Evolutionary conservation across 441 rosid genomes (phyloP).

Genomic region (Euphorbia corollata): DNA sequence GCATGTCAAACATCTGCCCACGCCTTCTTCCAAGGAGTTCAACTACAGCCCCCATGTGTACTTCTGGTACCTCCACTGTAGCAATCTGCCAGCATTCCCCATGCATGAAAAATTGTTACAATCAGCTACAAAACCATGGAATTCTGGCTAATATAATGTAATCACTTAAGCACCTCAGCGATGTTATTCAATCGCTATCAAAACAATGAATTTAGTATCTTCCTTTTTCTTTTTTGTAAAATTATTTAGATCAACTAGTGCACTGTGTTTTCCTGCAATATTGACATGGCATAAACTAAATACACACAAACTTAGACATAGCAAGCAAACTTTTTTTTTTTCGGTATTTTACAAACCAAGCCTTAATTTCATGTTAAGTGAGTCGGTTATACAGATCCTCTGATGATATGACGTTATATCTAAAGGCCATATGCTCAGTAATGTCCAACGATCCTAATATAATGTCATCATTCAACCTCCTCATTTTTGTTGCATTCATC

Average conservation of each 20-base stretch:
- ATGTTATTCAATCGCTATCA: conserved; percentile 1
- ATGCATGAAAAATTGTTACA: conserved; percentile 8
- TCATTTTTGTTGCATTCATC: too few species aligned
- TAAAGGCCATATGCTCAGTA: too few species aligned
- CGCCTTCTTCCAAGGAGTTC: conserved; percentile 97
- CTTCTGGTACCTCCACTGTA: conserved; percentile 91
- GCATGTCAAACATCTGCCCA: conserved; percentile 94
- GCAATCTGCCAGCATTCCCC: conserved; percentile 50
- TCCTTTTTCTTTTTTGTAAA: too few species aligned
- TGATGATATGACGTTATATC: too few species aligned
- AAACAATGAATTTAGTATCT: too few species aligned
- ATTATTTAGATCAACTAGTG: background rate
- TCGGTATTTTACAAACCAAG: too few species aligned
- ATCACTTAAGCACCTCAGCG: conserved; percentile 4
- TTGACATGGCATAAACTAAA: background rate
- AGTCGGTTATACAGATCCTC: too few species aligned
- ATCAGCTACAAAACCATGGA: background rate
- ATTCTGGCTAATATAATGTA: conserved; percentile 4
- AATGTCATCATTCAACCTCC: too few species aligned
- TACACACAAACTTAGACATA: background rate
- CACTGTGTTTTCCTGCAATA: background rate
- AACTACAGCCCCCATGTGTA: conserved; percentile 92
- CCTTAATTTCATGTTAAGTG: too few species aligned
- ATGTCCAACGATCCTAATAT: too few species aligned
- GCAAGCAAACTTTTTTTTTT: background rate